Conservation (phyloP, 2,329 filamentous ascomycete genomes). For the Fusarium secorum region DNA sequence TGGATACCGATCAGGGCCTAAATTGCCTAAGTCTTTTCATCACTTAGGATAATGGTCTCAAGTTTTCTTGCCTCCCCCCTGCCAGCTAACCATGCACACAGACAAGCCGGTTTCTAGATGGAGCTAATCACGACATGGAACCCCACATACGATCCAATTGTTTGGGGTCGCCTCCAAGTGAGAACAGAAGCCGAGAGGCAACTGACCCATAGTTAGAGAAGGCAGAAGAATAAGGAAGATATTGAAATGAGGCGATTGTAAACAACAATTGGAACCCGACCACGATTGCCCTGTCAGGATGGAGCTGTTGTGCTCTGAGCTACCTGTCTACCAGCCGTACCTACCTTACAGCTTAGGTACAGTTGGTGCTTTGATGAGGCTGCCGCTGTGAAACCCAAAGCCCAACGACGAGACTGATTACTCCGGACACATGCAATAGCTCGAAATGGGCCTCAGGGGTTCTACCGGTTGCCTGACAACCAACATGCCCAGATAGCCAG, state of each 20-base stretch:
- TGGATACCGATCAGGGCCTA: no score
- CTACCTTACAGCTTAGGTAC: conserved; percentile 1
- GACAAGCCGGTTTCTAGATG: background rate
- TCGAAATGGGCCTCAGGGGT: conserved; percentile 2
- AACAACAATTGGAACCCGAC: background rate
- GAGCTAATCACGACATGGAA: conserved; percentile 19
- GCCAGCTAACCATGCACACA: background rate
- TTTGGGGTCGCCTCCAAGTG: background rate
- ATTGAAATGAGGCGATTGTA: conserved; percentile 1
- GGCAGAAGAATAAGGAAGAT: conserved; percentile 3
- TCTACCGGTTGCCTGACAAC: conserved; percentile 10
- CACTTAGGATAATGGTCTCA: background rate
- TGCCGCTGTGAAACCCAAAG: conserved; percentile 22
- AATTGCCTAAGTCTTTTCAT: background rate
- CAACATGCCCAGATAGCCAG: background rate
- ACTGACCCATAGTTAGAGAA: background rate
- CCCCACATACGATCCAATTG: conserved; percentile 16
- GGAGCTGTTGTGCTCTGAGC: background rate
- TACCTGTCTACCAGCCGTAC: background rate
- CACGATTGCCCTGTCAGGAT: background rate
- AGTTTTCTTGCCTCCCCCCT: background rate
- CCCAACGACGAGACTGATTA: conserved; percentile 5
- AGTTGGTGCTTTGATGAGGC: conserved; percentile 12
- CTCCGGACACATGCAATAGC: background rate
- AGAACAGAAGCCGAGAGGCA: conserved; percentile 5